Base-by-base conservation (phyloP, 805 yeast species). In the Barnettozyma pratensis region DNA sequence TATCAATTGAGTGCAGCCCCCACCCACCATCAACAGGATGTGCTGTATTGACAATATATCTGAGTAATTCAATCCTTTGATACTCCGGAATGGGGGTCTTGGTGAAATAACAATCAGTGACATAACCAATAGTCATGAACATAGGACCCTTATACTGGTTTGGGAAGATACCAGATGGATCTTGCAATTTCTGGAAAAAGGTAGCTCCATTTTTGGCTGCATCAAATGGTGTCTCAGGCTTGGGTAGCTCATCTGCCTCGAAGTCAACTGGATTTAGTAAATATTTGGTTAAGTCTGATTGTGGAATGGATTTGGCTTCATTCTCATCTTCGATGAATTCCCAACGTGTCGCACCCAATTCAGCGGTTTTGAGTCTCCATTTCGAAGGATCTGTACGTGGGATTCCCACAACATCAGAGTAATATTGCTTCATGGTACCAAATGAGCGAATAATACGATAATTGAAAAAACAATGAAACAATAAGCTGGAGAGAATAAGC, bases 21-120 rank as follows among this genome's bases (percentile, higher is more conserved):
- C 99, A 94, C 2, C 99, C 99, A n/a, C 99, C 99, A 66, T 94
- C 99, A 1, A 91, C 96, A 0, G 97, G 97, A 63, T 94, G 97
- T 0, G 97, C 84, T 0, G 88, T 78, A 63, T 94, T 94, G n/a
- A 89, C 87, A 14, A 94, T 68, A 62, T 91, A 94, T 50, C 99
- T 74, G 29, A 86, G 80, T 61, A 94, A 67, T 66, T 94, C 99
- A 11, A 69, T 67, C 53, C 72, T 72, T 58, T 76, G 79, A 37
- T 78, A 83, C 31, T 80, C 82, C 0, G 91, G 83, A 36, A 94
- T 85, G 9, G 77, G 78, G 0, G 80, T 74, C 36, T 79, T 77
- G 10, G 91, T 77, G 62, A 82, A 81, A 65, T 90, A 87, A 54
- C 78, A 75, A 2, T 87, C 81, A 0, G 78, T 86, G 28, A 94